Evolutionary conservation across 2,329 filamentous ascomycete genomes (phyloP).

Genomic region (Scleromitrula shiraiana): DNA sequence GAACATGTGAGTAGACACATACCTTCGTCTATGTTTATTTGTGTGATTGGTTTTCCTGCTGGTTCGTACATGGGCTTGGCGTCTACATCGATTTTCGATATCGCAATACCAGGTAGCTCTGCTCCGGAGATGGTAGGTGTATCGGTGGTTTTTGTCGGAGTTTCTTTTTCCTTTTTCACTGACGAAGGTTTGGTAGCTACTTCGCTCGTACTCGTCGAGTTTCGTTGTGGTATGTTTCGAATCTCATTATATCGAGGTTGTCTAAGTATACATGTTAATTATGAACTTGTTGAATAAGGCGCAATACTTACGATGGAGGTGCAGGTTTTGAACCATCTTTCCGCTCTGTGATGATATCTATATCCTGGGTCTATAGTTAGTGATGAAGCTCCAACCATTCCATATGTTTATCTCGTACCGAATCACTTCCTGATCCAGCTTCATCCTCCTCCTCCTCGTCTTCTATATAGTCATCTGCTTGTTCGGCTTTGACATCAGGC

Average conservation of each 20-base stretch:
- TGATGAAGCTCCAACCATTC: not conserved
- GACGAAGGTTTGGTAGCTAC: slow-evolving; percentile 37
- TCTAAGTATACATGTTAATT: slow-evolving; percentile 31
- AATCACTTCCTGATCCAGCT: slow-evolving; percentile 45
- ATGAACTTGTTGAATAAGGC: not conserved
- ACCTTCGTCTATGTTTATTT: slow-evolving; percentile 66
- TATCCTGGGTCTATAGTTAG: slow-evolving; percentile 40
- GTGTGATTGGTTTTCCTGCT: slow-evolving; percentile 74
- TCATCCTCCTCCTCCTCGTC: slow-evolving; percentile 58
- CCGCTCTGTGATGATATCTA: slow-evolving; percentile 60
- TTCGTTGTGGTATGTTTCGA: slow-evolving; percentile 54
- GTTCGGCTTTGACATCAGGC: slow-evolving; percentile 28
- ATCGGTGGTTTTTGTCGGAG: slow-evolving; percentile 23
- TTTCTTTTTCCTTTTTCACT: slow-evolving; percentile 43
- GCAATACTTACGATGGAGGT: slow-evolving; percentile 43
- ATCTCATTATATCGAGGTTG: slow-evolving; percentile 58
- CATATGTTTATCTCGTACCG: slow-evolving; percentile 37
- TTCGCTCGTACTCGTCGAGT: slow-evolving; percentile 46
- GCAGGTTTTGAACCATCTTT: slow-evolving; percentile 56
- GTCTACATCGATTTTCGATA: slow-evolving; percentile 79
- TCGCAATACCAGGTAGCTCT: slow-evolving; percentile 56
- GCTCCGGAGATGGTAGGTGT: slow-evolving; percentile 37
- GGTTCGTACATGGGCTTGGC: slow-evolving; percentile 70
- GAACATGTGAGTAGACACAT: slow-evolving; percentile 4
- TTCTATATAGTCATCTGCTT: slow-evolving; percentile 47